Conservation (phyloP, 1,284 basidiomycete genomes). For the Cryptococcus sp. region DNA sequence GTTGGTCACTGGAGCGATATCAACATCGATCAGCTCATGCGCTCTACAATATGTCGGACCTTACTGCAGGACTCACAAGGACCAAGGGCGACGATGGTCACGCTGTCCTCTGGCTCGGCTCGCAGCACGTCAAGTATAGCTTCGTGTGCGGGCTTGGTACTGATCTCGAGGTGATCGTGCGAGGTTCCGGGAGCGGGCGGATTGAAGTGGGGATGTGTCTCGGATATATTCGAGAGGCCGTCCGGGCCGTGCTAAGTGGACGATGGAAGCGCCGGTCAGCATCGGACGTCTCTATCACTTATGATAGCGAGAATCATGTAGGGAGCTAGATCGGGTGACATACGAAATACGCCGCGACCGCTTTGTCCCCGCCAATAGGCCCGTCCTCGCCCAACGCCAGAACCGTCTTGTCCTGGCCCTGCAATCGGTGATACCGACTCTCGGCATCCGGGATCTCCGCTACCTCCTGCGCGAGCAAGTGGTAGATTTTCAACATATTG, state of each 20-base stretch:
- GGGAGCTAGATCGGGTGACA: conserved; percentile 13
- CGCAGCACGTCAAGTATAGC: conserved; percentile 69
- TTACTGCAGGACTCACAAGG: conserved; percentile 57
- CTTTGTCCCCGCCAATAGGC: conserved; percentile 74
- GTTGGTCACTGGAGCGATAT: conserved; percentile 65
- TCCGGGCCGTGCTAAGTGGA: conserved; percentile 62
- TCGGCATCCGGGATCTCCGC: conserved; percentile 61
- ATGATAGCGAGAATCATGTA: too few relatives aligned
- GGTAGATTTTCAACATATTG: conserved; percentile 79
- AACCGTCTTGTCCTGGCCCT: conserved; percentile 58
- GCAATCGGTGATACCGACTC: conserved; percentile 68
- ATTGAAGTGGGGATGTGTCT: conserved; percentile 72
- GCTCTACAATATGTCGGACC: neutral
- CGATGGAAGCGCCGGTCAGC: neutral
- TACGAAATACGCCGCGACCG: conserved; percentile 81
- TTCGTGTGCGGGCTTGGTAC: conserved; percentile 61
- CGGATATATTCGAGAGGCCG: conserved; percentile 72
- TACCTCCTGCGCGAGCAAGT: conserved; percentile 68
- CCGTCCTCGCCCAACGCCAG: conserved; percentile 67
- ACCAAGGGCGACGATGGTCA: conserved; percentile 84
- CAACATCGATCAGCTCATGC: neutral
- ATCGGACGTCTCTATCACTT: neutral
- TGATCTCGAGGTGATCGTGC: conserved; percentile 61
- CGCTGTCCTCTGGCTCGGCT: conserved; percentile 61
- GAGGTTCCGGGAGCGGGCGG: conserved; percentile 51